Base-by-base conservation (phyloP, 2,329 filamentous ascomycete genomes). In the Aspergillus sergii region DNA sequence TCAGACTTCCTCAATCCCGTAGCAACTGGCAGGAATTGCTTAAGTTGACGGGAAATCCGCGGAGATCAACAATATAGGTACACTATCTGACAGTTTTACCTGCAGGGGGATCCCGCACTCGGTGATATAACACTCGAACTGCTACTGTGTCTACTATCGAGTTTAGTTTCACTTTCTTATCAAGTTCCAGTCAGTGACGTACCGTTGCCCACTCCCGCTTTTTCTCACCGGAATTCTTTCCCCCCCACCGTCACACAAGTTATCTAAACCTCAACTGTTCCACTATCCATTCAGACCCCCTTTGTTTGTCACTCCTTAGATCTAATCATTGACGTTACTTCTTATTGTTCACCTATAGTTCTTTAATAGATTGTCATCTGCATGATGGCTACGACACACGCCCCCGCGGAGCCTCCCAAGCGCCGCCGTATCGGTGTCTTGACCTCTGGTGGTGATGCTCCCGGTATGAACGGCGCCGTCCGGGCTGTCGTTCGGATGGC, bases 401-500 rank as follows among this genome's bases (percentile, higher is more conserved):
- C 60, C 39, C 64, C 68, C 60, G 60, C 65, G 34, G 64, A 66
- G 21, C 68, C 71, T 26, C 58, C 66, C 50, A 60, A 60, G 36
- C 58, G 58, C 58, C 85, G 87, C 74, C 82, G 85, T 66, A 94
- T 97, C 76, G 94, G 90, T 69, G 88, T 97, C 78, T 93, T 97
- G 90, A 97, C 93, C 74, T 95, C 91, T 71, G 94, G 94, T 75
- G 94, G 94, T 75, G 93, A 97, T 84, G 92, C 92, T 69, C 93
- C 92, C 2, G 93, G 93, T 76, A 97, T 97, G 93, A 96, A 94
- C 79, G 92, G 89, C 65, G 92, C 92, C 45, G 93, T 97, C 43
- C 88, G 93, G 66, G 93, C 93, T 57, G 91, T 96, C 30, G 92
- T 98, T 62, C 91, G 94, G 70, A 96, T 93, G 86, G 88, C 93